These are phyloP conservation scores for Phytophthora quininea DNA, from an alignment of 352 stramenopile species.

Conservation along the genomic window DNA sequence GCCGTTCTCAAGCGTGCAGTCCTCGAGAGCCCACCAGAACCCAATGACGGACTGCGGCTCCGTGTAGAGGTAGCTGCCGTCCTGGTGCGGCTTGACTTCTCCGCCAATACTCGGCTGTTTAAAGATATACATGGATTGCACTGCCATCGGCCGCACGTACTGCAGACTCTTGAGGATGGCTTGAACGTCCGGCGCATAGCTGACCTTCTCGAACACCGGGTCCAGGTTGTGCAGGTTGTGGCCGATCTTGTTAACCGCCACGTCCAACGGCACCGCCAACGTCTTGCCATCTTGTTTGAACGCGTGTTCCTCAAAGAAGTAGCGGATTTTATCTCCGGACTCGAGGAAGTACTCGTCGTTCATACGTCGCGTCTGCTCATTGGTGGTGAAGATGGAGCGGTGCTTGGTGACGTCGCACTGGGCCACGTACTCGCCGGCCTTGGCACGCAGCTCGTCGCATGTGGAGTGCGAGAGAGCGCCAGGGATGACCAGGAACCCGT, in stretches of 20 bases:
- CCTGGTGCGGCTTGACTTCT: slow-evolving; percentile 95
- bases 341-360: slow-evolving; percentile 95
- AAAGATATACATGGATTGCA: slow-evolving; percentile 98
- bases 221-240: slow-evolving; percentile 95
- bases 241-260: slow-evolving; percentile 95
- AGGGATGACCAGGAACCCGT: slow-evolving; percentile 73
- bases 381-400: slow-evolving; percentile 85
- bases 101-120: slow-evolving; percentile 94
- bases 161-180: slow-evolving; percentile 83
- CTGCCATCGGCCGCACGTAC: slow-evolving; percentile 89
- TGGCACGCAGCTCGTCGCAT: slow-evolving; percentile 66
- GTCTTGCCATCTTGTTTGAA: slow-evolving; percentile 75
- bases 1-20: slow-evolving; percentile 94
- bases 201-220: slow-evolving; percentile 86
- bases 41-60: slow-evolving; percentile 95
- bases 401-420: slow-evolving; percentile 69
- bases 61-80: slow-evolving; percentile 97
- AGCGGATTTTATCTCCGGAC: slow-evolving; percentile 91
- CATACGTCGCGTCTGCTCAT: slow-evolving; percentile 80
- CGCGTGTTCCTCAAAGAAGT: slow-evolving; percentile 93
- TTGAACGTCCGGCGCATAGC: slow-evolving; percentile 75
- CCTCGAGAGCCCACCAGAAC: slow-evolving; percentile 96
- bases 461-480: slow-evolving; percentile 41
- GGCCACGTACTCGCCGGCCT: slow-evolving; percentile 54
- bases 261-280: slow-evolving; percentile 59